phyloP scores from a whole-genome alignment of 1,284 basidiomycete genomes.

The Meripilus lineatus region DNA sequence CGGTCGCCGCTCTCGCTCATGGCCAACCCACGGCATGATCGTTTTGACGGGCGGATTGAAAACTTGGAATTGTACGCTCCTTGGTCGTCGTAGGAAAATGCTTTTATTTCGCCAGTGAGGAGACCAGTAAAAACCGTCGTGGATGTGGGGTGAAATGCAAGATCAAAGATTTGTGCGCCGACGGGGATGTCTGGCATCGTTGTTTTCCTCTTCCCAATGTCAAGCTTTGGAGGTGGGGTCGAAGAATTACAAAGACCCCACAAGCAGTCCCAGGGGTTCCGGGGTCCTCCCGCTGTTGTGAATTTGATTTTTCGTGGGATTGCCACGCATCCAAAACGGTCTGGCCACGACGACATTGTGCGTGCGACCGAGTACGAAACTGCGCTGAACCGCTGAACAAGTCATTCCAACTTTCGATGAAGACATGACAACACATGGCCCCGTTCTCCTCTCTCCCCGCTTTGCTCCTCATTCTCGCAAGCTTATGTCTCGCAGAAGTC shows the following conservation, averaged over 20 bases:
- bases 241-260: no score
- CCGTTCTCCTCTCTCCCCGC: constrained; percentile 14
- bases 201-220: no score
- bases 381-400: no score
- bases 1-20: constrained; percentile 59
- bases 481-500: constrained; percentile 24
- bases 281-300: no score
- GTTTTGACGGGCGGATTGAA: constrained; percentile 60
- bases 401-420: constrained; percentile 8
- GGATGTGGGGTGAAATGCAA: constrained; percentile 77
- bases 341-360: no score
- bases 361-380: no score
- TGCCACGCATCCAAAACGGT: no score
- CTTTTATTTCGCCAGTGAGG: constrained; percentile 80
- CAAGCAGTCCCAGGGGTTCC: no score
- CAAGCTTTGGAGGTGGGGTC: no score
- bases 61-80: constrained; percentile 51
- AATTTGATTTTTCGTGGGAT: no score
- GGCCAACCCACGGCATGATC: constrained; percentile 72
- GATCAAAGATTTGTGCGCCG: constrained; percentile 82
- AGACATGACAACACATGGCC: constrained; percentile 26
- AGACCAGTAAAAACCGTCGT: constrained; percentile 74
- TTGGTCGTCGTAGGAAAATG: constrained; percentile 70
- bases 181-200: constrained; percentile 69
- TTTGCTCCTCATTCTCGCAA: constrained; percentile 19